phyloP scores from a whole-genome alignment of 2,329 filamentous ascomycete genomes.

The Fusarium pininemorale region DNA sequence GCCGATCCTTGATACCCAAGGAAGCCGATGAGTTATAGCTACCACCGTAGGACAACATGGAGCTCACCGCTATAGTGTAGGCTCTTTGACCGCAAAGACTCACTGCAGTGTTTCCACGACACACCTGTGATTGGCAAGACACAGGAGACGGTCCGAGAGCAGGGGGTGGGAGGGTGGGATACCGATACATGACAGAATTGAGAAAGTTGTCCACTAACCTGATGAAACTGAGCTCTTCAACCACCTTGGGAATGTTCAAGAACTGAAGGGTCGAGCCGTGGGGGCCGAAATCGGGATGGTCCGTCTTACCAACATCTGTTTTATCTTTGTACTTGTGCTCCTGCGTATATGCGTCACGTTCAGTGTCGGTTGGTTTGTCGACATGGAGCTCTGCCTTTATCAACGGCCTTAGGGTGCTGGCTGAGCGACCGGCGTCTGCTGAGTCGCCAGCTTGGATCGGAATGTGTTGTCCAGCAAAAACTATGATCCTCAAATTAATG shows the following conservation, averaged over 20 bases:
- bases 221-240: slow-evolving; percentile 77
- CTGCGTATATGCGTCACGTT: slow-evolving; percentile 44
- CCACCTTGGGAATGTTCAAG: slow-evolving; percentile 63
- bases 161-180: background rate
- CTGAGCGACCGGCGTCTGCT: slow-evolving; percentile 44
- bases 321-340: slow-evolving; percentile 69
- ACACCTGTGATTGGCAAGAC: background rate
- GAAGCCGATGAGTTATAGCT: background rate
- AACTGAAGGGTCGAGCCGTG: slow-evolving; percentile 67
- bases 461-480: slow-evolving; percentile 81
- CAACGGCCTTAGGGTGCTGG: slow-evolving; percentile 67
- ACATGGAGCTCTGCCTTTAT: slow-evolving; percentile 85
- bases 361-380: slow-evolving; percentile 62
- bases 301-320: slow-evolving; percentile 64
- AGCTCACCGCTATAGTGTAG: slow-evolving; percentile 2
- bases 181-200: background rate
- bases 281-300: slow-evolving; percentile 70
- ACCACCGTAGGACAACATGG: background rate
- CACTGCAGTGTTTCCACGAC: slow-evolving; percentile 5
- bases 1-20: slow-evolving; percentile 6
- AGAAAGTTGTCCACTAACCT: slow-evolving; percentile 61
- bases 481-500: slow-evolving; percentile 74
- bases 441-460: slow-evolving; percentile 46
- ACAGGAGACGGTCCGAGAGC: background rate
- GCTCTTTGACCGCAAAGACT: background rate